These are phyloP conservation scores for Populus alba DNA, from an alignment of 345 rosid species.

Conservation along the genomic window DNA sequence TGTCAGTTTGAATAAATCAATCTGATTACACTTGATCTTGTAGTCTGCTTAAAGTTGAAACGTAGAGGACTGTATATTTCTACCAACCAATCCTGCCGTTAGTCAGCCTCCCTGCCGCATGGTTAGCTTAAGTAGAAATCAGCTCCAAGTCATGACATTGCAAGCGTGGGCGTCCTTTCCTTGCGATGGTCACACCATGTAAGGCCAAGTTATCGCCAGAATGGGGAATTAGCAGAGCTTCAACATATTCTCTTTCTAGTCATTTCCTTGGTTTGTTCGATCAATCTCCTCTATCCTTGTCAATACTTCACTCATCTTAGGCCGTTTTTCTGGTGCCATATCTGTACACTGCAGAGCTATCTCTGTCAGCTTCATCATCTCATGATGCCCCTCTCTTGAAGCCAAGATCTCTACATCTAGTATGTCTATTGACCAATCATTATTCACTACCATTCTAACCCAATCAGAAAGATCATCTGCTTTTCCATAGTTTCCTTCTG, in stretches of 20 bases:
- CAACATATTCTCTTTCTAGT: not conserved
- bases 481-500: not conserved
- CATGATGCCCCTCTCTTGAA: slow-evolving; percentile 42
- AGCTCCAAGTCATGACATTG: not conserved
- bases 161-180: not conserved
- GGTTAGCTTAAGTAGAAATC: not conserved
- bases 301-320: slow-evolving; percentile 41
- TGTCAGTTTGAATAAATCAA: not conserved
- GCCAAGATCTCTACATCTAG: slow-evolving; percentile 45
- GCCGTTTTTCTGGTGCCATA: slow-evolving; percentile 40
- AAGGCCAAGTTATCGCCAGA: not conserved
- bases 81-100: not conserved
- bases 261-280: slow-evolving; percentile 10
- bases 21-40: not conserved
- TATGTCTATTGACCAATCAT: slow-evolving; percentile 57
- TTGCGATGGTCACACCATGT: not conserved
- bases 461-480: slow-evolving; percentile 38
- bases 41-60: not conserved
- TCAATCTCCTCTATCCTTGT: slow-evolving; percentile 44
- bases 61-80: not conserved
- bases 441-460: slow-evolving; percentile 43
- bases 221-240: not conserved
- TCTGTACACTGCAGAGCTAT: slow-evolving; percentile 52
- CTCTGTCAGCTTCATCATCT: slow-evolving; percentile 49
- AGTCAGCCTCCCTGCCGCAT: not conserved